These are phyloP conservation scores for Schwanniomyces sp. DNA, from an alignment of 805 yeast species.

Conservation along the genomic window DNA sequence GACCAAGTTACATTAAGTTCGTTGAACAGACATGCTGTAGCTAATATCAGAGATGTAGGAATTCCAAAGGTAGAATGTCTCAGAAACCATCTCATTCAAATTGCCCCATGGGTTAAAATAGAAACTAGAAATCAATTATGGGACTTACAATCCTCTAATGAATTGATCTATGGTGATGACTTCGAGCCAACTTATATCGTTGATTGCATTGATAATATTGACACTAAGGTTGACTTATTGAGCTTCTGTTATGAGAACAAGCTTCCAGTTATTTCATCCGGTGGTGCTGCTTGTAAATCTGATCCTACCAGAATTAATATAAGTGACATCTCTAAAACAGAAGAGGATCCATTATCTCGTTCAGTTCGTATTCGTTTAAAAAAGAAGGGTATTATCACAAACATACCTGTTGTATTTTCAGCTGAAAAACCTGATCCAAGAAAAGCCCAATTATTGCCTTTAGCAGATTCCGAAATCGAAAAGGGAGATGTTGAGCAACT, in stretches of 20 bases:
- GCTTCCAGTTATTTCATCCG: slow-evolving; percentile 78
- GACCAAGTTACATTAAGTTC: slow-evolving; percentile 95
- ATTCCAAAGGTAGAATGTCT: slow-evolving; percentile 84
- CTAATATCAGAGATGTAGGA: slow-evolving; percentile 89
- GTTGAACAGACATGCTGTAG: slow-evolving; percentile 92
- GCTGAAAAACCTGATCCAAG: slow-evolving; percentile 97
- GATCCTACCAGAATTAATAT: slow-evolving; percentile 91
- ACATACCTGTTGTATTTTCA: slow-evolving; percentile 86
- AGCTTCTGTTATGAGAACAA: slow-evolving; percentile 63
- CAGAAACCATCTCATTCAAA: slow-evolving; percentile 59
- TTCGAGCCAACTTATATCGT: slow-evolving; percentile 74
- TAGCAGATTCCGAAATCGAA: slow-evolving; percentile 76
- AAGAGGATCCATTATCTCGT: slow-evolving; percentile 91
- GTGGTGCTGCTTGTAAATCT: slow-evolving; percentile 97
- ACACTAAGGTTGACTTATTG: slow-evolving; percentile 90
- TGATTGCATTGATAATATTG: slow-evolving; percentile 96
- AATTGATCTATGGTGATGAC: slow-evolving; percentile 50
- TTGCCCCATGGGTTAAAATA: slow-evolving; percentile 93
- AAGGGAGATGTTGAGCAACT: slow-evolving; percentile 85
- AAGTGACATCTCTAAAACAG: slow-evolving; percentile 85
- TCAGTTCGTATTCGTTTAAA: slow-evolving; percentile 83
- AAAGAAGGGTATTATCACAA: slow-evolving; percentile 69
- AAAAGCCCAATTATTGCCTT: slow-evolving; percentile 83
- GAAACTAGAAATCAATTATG: slow-evolving; percentile 79
- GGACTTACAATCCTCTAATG: slow-evolving; percentile 64